Base-by-base conservation (phyloP, 768 basidiomycete species). In the Mrakia gelida region DNA sequence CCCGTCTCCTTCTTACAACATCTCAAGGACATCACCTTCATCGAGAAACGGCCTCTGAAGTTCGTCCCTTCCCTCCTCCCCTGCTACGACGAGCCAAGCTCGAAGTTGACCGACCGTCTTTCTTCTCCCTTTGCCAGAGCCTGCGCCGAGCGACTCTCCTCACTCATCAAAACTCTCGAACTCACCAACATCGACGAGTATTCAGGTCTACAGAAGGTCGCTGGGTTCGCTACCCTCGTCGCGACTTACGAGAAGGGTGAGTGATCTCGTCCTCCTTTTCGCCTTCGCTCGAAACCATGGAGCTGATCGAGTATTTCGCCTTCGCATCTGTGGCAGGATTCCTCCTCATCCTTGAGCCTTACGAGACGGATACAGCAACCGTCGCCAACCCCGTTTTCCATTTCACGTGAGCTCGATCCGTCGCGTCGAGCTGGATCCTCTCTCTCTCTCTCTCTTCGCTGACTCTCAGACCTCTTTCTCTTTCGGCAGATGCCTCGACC, bases 341-440 rank as follows among this genome's bases (percentile, higher is more conserved):
- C 85, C 86, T 98, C 28, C 90, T 99, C 73, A 98, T 99, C 77
- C 87, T 99, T 26, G 97, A 99, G 83, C 97, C 97, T 0, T 99
- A 95, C 81, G 97, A 99, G 85, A 98, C 97, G 7, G 97, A 99
- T 75, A 95, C 92, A 84, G 95, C 97, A 21, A 98, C 96, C 0
- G 95, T 98, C 8, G 96, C 97, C 23, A 99, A 99, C 85, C 97
- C 97, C 0, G 91, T 99, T 56, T 98, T 99, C 84, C 97, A 98
- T 84, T 92, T 98, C 83, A 94, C 93, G 93, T 97, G 81, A 78
- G 88, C 83, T 54, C 73, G 32, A 15, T 26, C 1, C 9, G 10
- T 28, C 18, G 49, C 49, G 23, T 30, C 18, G 2, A 23, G 8
- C 41, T 4, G 30, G 26, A 34, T 26, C 49, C 11, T 73, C 71